Percentiles rank a stretch among this genome's conserved stretches.
Evolutionary conservation across 2,329 filamentous ascomycete genomes (phyloP).

Genomic region (Fusarium bulbicola): DNA sequence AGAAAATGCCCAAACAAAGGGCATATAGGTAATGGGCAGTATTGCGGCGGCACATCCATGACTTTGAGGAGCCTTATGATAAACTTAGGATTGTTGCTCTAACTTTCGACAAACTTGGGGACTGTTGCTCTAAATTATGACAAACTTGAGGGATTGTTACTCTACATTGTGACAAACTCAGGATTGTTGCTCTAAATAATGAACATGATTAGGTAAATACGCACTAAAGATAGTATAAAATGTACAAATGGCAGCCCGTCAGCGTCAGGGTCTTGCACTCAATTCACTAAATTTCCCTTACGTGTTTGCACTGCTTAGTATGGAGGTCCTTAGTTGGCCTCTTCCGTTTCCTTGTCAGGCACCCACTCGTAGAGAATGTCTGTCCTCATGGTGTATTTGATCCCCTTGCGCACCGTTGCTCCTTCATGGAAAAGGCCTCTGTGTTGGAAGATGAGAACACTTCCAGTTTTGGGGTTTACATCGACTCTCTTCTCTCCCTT

Average conservation of each 20-base stretch:
- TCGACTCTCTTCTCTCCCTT: constrained; percentile 57
- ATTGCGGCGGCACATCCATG: background rate
- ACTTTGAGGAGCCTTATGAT: background rate
- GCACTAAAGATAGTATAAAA: background rate
- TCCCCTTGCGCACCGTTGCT: constrained; percentile 59
- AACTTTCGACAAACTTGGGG: background rate
- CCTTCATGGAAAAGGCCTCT: constrained; percentile 61
- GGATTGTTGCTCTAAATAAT: background rate
- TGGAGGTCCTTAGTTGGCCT: background rate
- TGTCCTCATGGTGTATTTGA: constrained; percentile 66
- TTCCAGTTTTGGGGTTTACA: constrained; percentile 64
- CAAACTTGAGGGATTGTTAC: background rate
- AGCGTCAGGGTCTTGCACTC: background rate
- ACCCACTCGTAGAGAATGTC: constrained; percentile 61
- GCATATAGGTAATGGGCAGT: background rate
- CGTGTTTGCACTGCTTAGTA: too few species aligned
- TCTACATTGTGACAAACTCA: background rate
- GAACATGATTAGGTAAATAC: background rate
- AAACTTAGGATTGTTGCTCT: background rate
- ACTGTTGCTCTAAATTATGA: background rate
- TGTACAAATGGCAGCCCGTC: too few species aligned
- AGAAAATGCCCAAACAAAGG: constrained; percentile 61
- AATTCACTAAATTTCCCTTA: background rate
- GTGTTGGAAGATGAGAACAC: constrained; percentile 71
- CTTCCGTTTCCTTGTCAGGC: constrained; percentile 1